Base-by-base conservation (phyloP, 1,284 basidiomycete species). In the Ceratorhiza oryzae-sativae region DNA sequence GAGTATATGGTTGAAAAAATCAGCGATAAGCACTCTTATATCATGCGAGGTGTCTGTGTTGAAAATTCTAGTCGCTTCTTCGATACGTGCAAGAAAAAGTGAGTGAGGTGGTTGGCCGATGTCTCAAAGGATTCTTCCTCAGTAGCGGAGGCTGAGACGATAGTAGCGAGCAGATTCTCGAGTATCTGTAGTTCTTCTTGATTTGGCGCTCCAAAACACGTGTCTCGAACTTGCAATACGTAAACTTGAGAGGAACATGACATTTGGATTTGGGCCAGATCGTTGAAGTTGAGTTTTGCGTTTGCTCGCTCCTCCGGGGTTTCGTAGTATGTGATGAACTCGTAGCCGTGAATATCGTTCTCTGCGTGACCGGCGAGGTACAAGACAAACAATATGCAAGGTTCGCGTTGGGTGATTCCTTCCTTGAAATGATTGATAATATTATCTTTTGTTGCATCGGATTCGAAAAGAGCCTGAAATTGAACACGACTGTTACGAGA, bases 321-420 rank as follows among this genome's bases (percentile, higher is more conserved):
- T 8, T 45, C 36, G 20, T 60, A 27, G 41, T 45, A 61, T 6
- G 62, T 27, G 2, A 67, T 4, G 34, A 67, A 67, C 23, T 36
- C 9, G n/a, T 67, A 67, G 20, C 62, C 62, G 10, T 15, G 2
- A 12, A 5, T 2, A 4, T 8, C 15, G 23, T 41, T 13, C n/a
- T 53, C 9, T 1, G 18, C 62, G 34, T 67, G 62, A 25, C 62
- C 62, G 3, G 62, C 46, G 1, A 67, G 34, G 25, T 67, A 67
- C 18, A 67, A 6, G 2, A 67, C 30, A 34, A 67, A 53, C 23
- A 67, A n/a, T n/a, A 36, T 45, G 32, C 48, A 32, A 3, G 20
- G 30, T 25, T n/a, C 9, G n/a, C 48, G 55, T 42, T 41, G 41
- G 20, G 25, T 30, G 5, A 53, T 6, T 53, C 9, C 49, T 18